Base-by-base conservation (phyloP, 2,329 filamentous ascomycete genomes). In the Diplodia corticola region DNA sequence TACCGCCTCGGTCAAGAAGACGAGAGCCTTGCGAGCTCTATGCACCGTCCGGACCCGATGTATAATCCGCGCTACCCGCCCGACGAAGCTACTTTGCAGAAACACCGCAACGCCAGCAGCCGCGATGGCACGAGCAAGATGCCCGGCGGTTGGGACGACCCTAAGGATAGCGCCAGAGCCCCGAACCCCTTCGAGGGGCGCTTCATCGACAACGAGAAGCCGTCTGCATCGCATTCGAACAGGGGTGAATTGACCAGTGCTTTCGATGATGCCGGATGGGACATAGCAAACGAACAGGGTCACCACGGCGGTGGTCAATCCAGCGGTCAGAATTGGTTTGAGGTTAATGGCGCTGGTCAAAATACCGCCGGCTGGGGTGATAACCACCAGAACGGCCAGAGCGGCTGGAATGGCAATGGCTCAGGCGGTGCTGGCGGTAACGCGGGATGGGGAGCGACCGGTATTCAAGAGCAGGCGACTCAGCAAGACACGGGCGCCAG, bases 131-230 rank as follows among this genome's bases (percentile, higher is more conserved):
- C 24, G n/a, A 49, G 57, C 28, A 61, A 35, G 40, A 61, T 61
- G 57, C 57, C 57, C 5, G 57, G 57, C 10, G 37, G 26, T 3
- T 61, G 57, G 57, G n/a, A 33, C 5, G 57, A 61, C n/a, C 57
- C 57, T 5, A 49, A 48, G 13, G 40, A 61, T 1, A 24, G 22
- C n/a, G 40, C 12, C 17, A n/a, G 20, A 26, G 7, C 44, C 10
- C 26, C 44, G 26, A 61, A 37, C 15, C 40, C 44, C 5, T 60
- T 49, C 40, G 10, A 17, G 2, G 2, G 37, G 7, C 15, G 26
- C 26, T 24, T 20, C 40, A 12, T n/a, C 9, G 6, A 28, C 17
- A 22, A 40, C 3, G n/a, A 55, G 30, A 17, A 60, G 13, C 12
- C 20, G n/a, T 24, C 33, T 44, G 53, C 20, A 40, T 24, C 53